Conservation (phyloP, 2,329 filamentous ascomycete species). For the Beauveria caledonica region DNA sequence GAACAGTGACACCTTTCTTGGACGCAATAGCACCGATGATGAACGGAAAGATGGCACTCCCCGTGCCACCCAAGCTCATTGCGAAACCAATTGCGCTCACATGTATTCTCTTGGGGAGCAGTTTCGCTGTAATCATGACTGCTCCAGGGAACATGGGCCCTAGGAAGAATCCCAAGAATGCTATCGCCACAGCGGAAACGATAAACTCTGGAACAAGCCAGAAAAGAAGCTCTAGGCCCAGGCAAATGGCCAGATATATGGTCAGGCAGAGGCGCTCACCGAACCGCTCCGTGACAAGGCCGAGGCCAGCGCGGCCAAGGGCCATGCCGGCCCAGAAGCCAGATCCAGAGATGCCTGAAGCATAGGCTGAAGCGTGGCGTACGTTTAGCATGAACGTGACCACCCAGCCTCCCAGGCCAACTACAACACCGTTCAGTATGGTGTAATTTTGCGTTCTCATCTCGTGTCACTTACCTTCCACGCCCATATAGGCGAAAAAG, state of each 20-base stretch:
- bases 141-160: conserved; percentile 67
- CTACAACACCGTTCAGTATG: conserved; percentile 18
- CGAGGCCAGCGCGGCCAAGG: conserved; percentile 55
- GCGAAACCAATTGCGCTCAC: conserved; percentile 67
- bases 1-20: conserved; percentile 36
- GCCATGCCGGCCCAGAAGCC: conserved; percentile 78
- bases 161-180: conserved; percentile 64
- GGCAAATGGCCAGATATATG: conserved; percentile 53
- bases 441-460: not conserved
- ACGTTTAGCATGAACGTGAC: conserved; percentile 72
- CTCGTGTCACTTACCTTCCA: conserved; percentile 40
- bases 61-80: conserved; percentile 62
- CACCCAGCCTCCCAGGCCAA: conserved; percentile 70
- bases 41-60: conserved; percentile 55
- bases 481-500: conserved; percentile 64
- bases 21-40: conserved; percentile 54
- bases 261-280: conserved; percentile 55
- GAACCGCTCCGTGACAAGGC: conserved; percentile 60
- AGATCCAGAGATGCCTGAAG: conserved; percentile 62
- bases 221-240: conserved; percentile 54
- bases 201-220: conserved; percentile 53
- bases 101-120: conserved; percentile 62
- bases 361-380: conserved; percentile 54
- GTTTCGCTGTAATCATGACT: conserved; percentile 61
- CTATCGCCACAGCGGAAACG: conserved; percentile 50